These are phyloP conservation scores for Cordyceps sp. DNA, from an alignment of 2,329 filamentous ascomycete genomes.

Conservation along the genomic window DNA sequence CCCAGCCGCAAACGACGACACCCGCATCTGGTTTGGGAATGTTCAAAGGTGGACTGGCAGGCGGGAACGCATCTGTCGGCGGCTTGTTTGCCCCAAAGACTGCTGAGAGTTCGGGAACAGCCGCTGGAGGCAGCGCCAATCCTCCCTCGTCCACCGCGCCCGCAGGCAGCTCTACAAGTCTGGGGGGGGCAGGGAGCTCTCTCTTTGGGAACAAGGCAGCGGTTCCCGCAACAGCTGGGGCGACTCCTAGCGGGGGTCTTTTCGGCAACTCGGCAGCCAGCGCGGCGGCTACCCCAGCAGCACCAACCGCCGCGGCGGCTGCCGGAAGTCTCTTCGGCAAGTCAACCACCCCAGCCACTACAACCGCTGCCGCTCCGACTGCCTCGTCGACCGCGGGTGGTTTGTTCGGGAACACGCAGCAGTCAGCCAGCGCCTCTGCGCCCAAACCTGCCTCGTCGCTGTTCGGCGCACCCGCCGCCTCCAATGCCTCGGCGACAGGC, in stretches of 20 bases:
- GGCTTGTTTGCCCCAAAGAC: conserved; percentile 8
- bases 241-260: conserved; percentile 10
- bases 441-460: conserved; percentile 5
- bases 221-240: conserved; percentile 6
- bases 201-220: conserved; percentile 26
- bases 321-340: conserved; percentile 15
- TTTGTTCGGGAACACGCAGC: conserved; percentile 13
- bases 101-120: no score
- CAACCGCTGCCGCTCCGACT: conserved; percentile 10
- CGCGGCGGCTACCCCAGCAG: conserved; percentile 5
- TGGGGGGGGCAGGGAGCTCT: conserved; percentile 8
- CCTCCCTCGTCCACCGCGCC: conserved; percentile 9
- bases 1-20: conserved; percentile 5
- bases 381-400: conserved; percentile 13
- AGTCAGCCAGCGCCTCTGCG: conserved; percentile 4
- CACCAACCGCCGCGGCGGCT: conserved; percentile 11
- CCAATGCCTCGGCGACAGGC: conserved; percentile 13
- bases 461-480: conserved; percentile 8
- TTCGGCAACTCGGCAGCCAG: conserved; percentile 16
- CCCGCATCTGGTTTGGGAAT: conserved; percentile 9
- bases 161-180: conserved; percentile 8
- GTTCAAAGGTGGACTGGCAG: conserved; percentile 12
- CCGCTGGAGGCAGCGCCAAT: no score
- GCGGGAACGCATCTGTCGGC: conserved; percentile 8
- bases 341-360: conserved; percentile 13